A percentile compares a stretch with the other conserved stretches of the same genome.
Conservation (phyloP, 1,284 basidiomycete genomes). For the Wallemia hederae region DNA sequence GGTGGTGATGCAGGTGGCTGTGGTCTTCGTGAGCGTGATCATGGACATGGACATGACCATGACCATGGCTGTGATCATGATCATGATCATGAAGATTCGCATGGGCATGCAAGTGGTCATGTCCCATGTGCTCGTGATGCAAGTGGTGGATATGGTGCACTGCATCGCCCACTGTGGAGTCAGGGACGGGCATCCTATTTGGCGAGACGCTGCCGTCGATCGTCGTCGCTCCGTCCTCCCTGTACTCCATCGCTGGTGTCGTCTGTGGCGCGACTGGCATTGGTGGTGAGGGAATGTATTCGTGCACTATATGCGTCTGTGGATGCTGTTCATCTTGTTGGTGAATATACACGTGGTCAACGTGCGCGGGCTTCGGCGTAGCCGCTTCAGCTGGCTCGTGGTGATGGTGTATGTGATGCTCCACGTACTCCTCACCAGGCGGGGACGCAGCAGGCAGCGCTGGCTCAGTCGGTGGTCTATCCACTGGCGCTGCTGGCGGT, state of each 20-base stretch:
- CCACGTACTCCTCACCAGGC: neutral
- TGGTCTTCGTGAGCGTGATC: neutral
- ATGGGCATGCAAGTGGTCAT: no score
- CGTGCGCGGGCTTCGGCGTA: neutral
- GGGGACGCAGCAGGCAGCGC: neutral
- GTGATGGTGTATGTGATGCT: neutral
- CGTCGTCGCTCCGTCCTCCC: neutral
- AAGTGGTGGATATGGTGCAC: neutral
- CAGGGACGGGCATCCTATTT: neutral
- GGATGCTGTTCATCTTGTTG: neutral
- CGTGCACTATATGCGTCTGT: neutral
- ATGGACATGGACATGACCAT: neutral
- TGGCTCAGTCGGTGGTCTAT: neutral
- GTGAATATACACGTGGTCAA: neutral
- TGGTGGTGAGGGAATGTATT: neutral
- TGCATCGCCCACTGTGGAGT: neutral
- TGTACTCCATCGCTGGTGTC: neutral
- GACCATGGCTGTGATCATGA: neutral
- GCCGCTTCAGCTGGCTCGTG: neutral
- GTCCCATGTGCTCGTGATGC: no score
- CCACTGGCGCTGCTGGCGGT: neutral
- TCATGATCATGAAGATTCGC: no score
- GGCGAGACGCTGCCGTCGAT: neutral
- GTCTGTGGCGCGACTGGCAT: neutral
- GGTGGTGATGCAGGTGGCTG: neutral